These are phyloP conservation scores for Talaromyces marneffei DNA, from an alignment of 2,329 filamentous ascomycete species.

Conservation along the genomic window DNA sequence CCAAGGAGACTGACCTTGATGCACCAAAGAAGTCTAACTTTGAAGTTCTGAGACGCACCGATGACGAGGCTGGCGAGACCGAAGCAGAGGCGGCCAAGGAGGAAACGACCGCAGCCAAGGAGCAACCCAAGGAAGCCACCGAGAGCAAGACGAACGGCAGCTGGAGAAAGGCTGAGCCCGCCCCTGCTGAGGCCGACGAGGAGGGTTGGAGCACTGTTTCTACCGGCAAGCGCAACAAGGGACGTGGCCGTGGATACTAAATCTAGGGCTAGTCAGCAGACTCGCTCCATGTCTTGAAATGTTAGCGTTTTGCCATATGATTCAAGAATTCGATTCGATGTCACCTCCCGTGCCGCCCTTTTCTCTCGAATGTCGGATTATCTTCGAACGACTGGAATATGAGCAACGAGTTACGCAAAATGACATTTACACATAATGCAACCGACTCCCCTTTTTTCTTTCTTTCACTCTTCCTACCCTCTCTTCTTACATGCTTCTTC, in stretches of 20 bases:
- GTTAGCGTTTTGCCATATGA: constrained; percentile 5
- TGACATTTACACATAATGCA: constrained; percentile 15
- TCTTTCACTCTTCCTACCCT: not conserved
- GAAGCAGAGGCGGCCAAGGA: constrained; percentile 44
- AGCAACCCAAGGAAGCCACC: constrained; percentile 46
- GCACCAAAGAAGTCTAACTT: constrained; percentile 45
- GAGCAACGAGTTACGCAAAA: constrained; percentile 16
- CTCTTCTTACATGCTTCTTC: constrained; percentile 3
- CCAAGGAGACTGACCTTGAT: constrained; percentile 38
- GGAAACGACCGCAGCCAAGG: constrained; percentile 50
- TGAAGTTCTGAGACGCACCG: constrained; percentile 50
- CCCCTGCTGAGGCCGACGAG: constrained; percentile 34
- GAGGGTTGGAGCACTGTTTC: constrained; percentile 47
- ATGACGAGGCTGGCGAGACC: constrained; percentile 47
- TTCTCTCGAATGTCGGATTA: not conserved
- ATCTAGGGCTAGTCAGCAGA: not conserved
- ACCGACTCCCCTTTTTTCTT: constrained; percentile 5
- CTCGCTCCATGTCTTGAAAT: not conserved
- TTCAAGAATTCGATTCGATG: constrained; percentile 4
- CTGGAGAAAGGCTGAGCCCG: constrained; percentile 35
- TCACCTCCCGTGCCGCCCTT: constrained; percentile 1
- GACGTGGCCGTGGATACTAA: constrained; percentile 34
- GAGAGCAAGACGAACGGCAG: constrained; percentile 34
- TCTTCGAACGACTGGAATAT: constrained; percentile 14
- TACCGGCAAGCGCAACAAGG: constrained; percentile 40